Evolutionary conservation across 352 stramenopile genomes (phyloP).

Genomic region (Pythium plurisporium): DNA sequence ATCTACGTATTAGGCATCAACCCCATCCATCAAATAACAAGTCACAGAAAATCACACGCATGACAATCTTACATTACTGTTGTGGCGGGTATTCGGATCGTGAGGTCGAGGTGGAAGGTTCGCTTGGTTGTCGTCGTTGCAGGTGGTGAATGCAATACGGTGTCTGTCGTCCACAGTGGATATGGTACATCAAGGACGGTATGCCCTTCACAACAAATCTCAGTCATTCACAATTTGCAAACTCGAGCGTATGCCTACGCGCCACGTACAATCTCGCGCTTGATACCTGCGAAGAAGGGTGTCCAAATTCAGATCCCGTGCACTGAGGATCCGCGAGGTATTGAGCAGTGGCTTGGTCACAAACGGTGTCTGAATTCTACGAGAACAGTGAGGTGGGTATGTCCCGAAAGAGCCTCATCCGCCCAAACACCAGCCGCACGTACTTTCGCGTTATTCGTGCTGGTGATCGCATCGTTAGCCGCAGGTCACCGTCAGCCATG

Average conservation of each 20-base stretch:
- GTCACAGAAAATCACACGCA: not conserved
- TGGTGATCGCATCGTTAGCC: constrained; percentile 40
- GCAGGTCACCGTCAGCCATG: constrained; percentile 56
- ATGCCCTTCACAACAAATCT: constrained; percentile 21
- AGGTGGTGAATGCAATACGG: not conserved
- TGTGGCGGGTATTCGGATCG: constrained; percentile 36
- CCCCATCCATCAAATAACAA: not conserved
- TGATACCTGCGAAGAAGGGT: constrained; percentile 34
- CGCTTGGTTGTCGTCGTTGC: not conserved
- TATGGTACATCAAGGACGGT: constrained; percentile 34
- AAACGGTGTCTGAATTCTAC: constrained; percentile 37
- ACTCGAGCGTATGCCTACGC: no score
- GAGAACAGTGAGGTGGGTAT: no score
- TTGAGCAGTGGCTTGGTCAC: constrained; percentile 36
- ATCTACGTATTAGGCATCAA: constrained; percentile 25
- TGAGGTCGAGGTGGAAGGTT: constrained; percentile 34
- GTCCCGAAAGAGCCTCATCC: no score
- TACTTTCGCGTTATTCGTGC: constrained; percentile 32
- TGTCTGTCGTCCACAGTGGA: constrained; percentile 39
- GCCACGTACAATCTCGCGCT: constrained; percentile 40
- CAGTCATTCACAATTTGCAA: not conserved
- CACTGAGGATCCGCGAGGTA: constrained; percentile 28
- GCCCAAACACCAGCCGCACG: no score
- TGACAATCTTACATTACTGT: constrained; percentile 26
- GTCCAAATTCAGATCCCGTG: constrained; percentile 35